Evolutionary conservation across 2,329 filamentous ascomycete species (phyloP).

Genomic region (Ophiocordyceps camponoti-floridani): DNA sequence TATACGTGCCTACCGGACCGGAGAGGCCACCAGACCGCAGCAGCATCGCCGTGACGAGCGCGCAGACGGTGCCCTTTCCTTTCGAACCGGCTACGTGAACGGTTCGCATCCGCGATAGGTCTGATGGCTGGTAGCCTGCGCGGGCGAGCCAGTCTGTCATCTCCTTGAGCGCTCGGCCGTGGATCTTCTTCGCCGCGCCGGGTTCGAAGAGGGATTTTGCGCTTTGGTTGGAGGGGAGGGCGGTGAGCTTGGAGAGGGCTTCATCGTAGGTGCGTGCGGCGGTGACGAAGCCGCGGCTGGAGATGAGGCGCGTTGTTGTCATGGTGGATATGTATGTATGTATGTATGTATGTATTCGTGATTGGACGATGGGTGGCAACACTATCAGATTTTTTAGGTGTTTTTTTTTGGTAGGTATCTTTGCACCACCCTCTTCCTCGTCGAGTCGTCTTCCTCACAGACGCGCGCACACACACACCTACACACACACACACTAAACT

Average conservation of each 20-base stretch:
- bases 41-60: conserved; percentile 70
- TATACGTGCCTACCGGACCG: conserved; percentile 52
- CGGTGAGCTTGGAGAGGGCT: conserved; percentile 57
- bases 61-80: conserved; percentile 79
- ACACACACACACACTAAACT: background rate
- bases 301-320: no score
- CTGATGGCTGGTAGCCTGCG: conserved; percentile 46
- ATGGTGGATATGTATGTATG: no score
- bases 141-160: conserved; percentile 62
- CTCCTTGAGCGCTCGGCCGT: conserved; percentile 61
- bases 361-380: background rate
- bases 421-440: no score
- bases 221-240: conserved; percentile 63
- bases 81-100: conserved; percentile 90
- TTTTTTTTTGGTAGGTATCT: no score
- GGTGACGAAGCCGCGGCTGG: background rate
- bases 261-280: conserved; percentile 32
- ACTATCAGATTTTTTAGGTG: no score
- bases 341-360: no score
- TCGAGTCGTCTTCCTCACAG: no score
- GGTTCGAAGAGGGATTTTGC: conserved; percentile 32
- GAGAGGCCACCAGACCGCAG: conserved; percentile 15
- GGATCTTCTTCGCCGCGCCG: conserved; percentile 37
- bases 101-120: conserved; percentile 25
- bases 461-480: background rate